Base-by-base conservation (phyloP, 306 rosid species). In the Pueraria montana region DNA sequence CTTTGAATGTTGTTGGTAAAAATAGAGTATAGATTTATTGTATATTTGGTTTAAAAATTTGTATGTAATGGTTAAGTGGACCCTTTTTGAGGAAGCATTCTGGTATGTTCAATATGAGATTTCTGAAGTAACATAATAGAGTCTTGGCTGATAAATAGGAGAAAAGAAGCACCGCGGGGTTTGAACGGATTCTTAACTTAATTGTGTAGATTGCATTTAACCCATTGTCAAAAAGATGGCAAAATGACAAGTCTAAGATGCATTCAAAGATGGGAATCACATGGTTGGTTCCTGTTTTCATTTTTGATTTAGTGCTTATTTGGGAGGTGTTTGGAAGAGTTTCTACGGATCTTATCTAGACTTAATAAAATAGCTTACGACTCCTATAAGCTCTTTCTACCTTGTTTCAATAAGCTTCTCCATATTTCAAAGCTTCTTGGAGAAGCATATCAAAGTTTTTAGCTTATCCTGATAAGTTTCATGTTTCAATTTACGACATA, bases 41-140 rank as follows among this genome's bases (percentile, higher is more conserved):
- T 18, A 6, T 71, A 2, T 62, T 53, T 68, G 36, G 30, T 58
- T 74, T 58, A 20, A 68, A 38, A 26, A 13, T 76, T 76, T 82
- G 59, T 75, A 26, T 50, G 14, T 75, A 65, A 53, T 74, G 52
- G 55, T 74, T 82, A 61, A 21, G 26, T 62, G 21, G 52, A 46
- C 14, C 10, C n/a, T 7, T 73, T 48, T 48, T 0, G 50, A 21
- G 36, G 24, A 36, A 53, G 59, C n/a, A 7, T 63, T 23, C 23
- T 36, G n/a, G 6, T 65, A n/a, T 24, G 42, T 61, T 63, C 11
- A 64, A 50, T 46, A 26, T 65, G 20, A 53, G 59, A 45, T 67
- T 76, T 83, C 30, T 56, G 36, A 72, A 80, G 52, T 43, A 1
- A 56, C 72, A n/a, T 30, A 55, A 27, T 50, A 30, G 48, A 64